Conservation (phyloP, 177 flowering plant genomes). For the Vitis hybrid region DNA sequence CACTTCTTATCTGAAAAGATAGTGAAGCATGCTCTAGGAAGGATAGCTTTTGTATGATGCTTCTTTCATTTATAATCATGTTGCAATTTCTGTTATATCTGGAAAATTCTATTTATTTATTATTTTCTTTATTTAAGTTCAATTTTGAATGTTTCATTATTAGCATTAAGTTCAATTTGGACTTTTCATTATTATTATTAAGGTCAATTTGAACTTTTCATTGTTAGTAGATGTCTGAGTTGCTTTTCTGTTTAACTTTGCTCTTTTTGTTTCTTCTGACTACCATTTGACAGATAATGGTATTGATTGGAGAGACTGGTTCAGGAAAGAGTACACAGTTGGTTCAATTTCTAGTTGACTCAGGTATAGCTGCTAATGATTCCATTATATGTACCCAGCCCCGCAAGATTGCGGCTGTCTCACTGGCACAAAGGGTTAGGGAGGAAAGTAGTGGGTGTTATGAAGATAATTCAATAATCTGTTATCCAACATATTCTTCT, state of each 20-base stretch:
- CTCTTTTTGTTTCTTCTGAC: slow-evolving; percentile 2
- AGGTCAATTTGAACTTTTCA: background rate
- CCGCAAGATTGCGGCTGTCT: slow-evolving; percentile 85
- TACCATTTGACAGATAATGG: slow-evolving; percentile 49
- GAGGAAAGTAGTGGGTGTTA: slow-evolving; percentile 83
- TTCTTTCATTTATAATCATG: too few relatives aligned
- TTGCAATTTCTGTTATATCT: too few relatives aligned
- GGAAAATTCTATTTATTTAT: too few relatives aligned
- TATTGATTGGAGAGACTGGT: slow-evolving; percentile 95
- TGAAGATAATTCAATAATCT: slow-evolving; percentile 43
- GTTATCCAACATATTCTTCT: slow-evolving; percentile 57
- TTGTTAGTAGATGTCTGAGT: background rate
- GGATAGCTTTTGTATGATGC: too few relatives aligned
- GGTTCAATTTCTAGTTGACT: slow-evolving; percentile 89
- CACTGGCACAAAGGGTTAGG: slow-evolving; percentile 71
- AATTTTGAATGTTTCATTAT: too few relatives aligned
- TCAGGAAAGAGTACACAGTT: slow-evolving; percentile 98
- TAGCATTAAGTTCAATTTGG: too few relatives aligned
- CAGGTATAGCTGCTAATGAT: slow-evolving; percentile 46
- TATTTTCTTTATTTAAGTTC: too few relatives aligned
- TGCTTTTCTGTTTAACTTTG: background rate
- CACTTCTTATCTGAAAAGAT: too few relatives aligned
- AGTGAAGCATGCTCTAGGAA: too few relatives aligned
- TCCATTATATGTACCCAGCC: slow-evolving; percentile 92
- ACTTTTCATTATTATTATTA: too few relatives aligned